Evolutionary conservation across 768 basidiomycete genomes (phyloP).

Genomic region (Auriscalpium microsporum): DNA sequence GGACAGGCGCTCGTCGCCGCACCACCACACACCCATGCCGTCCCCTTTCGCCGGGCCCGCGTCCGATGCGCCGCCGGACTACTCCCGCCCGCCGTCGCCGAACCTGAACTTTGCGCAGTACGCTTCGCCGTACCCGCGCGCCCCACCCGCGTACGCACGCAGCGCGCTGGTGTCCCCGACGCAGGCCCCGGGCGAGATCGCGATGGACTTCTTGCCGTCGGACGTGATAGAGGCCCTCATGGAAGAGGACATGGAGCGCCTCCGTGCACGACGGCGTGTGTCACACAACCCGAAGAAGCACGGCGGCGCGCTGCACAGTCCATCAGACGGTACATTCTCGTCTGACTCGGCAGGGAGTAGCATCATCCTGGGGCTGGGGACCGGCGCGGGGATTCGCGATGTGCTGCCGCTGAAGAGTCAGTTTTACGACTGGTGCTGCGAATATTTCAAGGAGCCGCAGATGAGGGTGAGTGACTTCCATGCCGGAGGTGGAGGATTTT

Average conservation of each 20-base stretch:
- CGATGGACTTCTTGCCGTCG: conserved; percentile 54
- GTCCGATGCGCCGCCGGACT: conserved; percentile 26
- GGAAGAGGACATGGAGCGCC: conserved; percentile 90
- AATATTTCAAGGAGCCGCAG: conserved; percentile 97
- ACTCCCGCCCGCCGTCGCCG: conserved; percentile 70
- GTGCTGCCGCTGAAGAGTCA: conserved; percentile 83
- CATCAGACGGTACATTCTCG: conserved; percentile 70
- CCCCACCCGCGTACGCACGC: conserved; percentile 27
- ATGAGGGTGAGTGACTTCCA: conserved; percentile 67
- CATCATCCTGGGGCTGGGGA: conserved; percentile 69
- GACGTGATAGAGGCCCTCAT: conserved; percentile 85
- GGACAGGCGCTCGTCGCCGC: conserved; percentile 37
- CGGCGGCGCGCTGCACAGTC: conserved; percentile 43
- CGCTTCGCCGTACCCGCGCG: conserved; percentile 63
- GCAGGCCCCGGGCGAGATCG: conserved; percentile 23
- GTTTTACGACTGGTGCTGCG: conserved; percentile 93
- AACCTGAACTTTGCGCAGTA: conserved; percentile 73
- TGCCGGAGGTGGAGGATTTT: neutral
- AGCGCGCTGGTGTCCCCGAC: conserved; percentile 21
- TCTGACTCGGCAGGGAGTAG: conserved; percentile 61
- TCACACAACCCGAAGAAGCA: conserved; percentile 31
- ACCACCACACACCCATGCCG: conserved; percentile 21
- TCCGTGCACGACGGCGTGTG: conserved; percentile 57
- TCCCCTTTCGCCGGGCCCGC: conserved; percentile 13
- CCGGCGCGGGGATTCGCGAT: conserved; percentile 74